A percentile compares a stretch with the other conserved stretches of the same genome.
phyloP scores from a whole-genome alignment of 2,329 filamentous ascomycete genomes.

The Emmonsia crescens region DNA sequence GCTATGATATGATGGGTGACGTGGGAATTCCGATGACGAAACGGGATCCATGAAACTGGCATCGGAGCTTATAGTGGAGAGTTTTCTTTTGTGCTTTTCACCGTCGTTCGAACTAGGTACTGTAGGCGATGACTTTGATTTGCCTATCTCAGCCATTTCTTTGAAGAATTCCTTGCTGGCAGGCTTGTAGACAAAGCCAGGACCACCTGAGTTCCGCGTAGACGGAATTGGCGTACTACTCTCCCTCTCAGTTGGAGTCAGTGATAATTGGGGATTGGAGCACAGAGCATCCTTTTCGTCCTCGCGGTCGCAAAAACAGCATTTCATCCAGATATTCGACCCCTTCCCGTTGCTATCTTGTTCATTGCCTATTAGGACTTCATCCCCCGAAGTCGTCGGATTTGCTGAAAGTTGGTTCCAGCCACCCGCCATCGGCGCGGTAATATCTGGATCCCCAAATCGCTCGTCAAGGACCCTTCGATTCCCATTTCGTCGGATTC shows the following conservation, averaged over 20 bases:
- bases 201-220: not conserved
- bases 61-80: slow-evolving; percentile 1
- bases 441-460: slow-evolving; percentile 13
- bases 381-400: not conserved
- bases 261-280: not conserved
- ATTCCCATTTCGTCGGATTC: slow-evolving; percentile 9
- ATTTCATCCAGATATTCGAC: not conserved
- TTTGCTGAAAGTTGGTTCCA: slow-evolving; percentile 13
- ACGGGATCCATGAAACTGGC: slow-evolving; percentile 4
- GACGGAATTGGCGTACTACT: not conserved
- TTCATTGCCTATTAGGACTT: not conserved
- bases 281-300: not conserved
- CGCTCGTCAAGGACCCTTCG: slow-evolving; percentile 11
- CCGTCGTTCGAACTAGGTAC: not conserved
- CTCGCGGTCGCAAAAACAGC: not conserved
- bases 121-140: not conserved
- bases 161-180: slow-evolving; percentile 14
- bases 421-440: slow-evolving; percentile 13
- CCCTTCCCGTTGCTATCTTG: not conserved
- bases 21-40: slow-evolving; percentile 8
- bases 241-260: not conserved
- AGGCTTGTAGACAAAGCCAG: slow-evolving; percentile 14
- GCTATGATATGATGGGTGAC: slow-evolving; percentile 12
- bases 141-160: slow-evolving; percentile 14
- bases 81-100: not conserved